A percentile compares a stretch with the other conserved stretches of the same genome.
phyloP scores from a whole-genome alignment of 176 grass and related monocot species.

The Ampelocalamus luodianensis region DNA sequence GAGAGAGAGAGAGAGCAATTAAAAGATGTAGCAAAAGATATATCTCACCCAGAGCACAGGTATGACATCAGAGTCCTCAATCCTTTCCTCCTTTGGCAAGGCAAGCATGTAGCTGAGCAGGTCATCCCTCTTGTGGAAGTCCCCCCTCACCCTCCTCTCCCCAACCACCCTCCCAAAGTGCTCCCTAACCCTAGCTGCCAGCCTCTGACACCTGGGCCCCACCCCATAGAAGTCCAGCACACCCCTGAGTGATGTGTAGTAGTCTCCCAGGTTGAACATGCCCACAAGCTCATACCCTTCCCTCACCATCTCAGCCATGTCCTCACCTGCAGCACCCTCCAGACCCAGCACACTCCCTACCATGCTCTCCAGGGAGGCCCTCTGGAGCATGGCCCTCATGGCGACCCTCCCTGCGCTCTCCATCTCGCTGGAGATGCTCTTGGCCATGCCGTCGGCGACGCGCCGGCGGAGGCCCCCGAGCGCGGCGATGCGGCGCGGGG shows the following conservation, averaged over 20 bases:
- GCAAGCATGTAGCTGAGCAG: conserved; percentile 49
- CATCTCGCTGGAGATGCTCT: neutral
- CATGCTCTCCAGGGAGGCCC: conserved; percentile 44
- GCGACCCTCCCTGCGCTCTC: conserved; percentile 11
- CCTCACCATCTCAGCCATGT: conserved; percentile 44
- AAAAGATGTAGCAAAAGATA: neutral
- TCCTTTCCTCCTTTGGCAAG: conserved; percentile 41
- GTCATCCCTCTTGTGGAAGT: neutral
- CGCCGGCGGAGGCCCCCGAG: neutral
- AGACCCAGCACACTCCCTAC: conserved; percentile 45
- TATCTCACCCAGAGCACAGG: conserved; percentile 54
- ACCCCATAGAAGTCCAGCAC: conserved; percentile 45
- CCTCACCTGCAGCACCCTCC: neutral
- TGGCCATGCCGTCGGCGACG: conserved; percentile 1
- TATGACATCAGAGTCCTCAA: conserved; percentile 43
- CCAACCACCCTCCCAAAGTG: conserved; percentile 47
- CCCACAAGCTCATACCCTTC: conserved; percentile 54
- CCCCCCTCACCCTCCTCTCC: conserved; percentile 27
- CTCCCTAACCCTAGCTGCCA: conserved; percentile 40
- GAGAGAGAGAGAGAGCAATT: too few species aligned
- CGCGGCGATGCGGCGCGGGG: conserved; percentile 33
- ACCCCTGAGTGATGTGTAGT: conserved; percentile 19
- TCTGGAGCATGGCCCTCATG: conserved; percentile 43
- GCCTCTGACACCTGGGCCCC: conserved; percentile 22
- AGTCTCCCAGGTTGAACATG: conserved; percentile 51